Evolutionary conservation across 108 stramenopile species (phyloP), one percentile per base, ranked within the genome.

Genomic region (Chaetoceros muelleri): DNA sequence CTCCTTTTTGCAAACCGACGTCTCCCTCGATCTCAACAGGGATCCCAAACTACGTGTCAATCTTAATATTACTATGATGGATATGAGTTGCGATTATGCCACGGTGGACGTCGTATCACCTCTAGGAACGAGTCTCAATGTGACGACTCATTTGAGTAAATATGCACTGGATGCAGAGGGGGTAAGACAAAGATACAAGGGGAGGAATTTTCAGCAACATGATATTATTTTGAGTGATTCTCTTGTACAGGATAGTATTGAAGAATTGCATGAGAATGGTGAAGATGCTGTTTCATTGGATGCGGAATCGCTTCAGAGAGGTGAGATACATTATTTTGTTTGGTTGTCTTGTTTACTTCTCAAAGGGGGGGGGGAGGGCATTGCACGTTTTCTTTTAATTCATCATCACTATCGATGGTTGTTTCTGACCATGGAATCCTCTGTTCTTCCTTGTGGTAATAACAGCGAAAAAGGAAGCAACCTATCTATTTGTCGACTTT

Each of bases 81-180:
- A 88, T 73, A 61, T 95, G 22, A 74, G 66, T 60, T 95, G 94
- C 57, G 88, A 92, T 8, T 90, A 54, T 58, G 81, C 86, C 46
- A 75, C 81, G 3, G 72, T 95, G 24, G 89, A 90, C 52, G 84
- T 70, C 17, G 82, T 88, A 0, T 78, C 72, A 10, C 34, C 34
- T 40, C 53, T 93, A 64, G 97, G 98, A 24, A 94, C 93, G 5
- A 85, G 96, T 76, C 87, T 95, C 64, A 96, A 97, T 73, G 88
- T 98, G 7, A 94, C 93, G 24, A 66, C 84, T 24, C 94, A 97
- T 55, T 83, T 98, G 2, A 78, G 81, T 19, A 96, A 95, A 69
- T 97, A 86, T 82, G 79, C 88, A 54, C 67, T 96, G 31, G 94
- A 98, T 73, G 86, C 72, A 5, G 47, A 72, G n/a, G 96, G 98